A percentile compares a stretch with the other conserved stretches of the same genome.
These are phyloP conservation scores for Colletotrichum musicola DNA, from an alignment of 2,329 filamentous ascomycete genomes.

Conservation along the genomic window DNA sequence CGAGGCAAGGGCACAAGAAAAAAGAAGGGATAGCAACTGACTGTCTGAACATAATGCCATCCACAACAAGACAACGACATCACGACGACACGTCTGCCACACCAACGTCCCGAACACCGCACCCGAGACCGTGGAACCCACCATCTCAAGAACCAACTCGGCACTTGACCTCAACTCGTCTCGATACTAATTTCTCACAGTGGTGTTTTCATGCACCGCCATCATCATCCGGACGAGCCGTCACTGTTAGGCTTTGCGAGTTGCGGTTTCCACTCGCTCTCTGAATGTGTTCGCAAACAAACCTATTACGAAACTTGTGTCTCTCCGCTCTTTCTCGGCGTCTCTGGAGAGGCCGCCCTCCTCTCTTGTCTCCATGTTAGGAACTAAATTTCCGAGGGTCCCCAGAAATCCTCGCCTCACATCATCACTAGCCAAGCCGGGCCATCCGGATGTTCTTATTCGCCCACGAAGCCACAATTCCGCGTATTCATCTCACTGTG, in stretches of 20 bases:
- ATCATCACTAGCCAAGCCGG: conserved; percentile 33
- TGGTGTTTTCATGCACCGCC: conserved; percentile 10
- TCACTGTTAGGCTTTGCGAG: background rate
- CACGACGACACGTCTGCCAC: background rate
- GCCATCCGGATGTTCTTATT: conserved; percentile 31
- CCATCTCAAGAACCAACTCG: background rate
- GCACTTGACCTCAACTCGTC: conserved; percentile 25
- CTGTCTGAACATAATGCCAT: no score
- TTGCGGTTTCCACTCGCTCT: background rate
- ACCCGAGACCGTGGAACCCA: conserved; percentile 26
- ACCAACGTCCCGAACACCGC: conserved; percentile 22
- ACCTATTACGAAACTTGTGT: no score
- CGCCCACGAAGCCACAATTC: conserved; percentile 30
- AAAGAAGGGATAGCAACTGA: no score
- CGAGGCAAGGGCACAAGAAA: no score
- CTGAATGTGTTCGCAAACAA: no score
- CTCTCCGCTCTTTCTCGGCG: no score
- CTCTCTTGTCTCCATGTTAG: background rate
- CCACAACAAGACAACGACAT: no score
- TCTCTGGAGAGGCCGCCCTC: conserved; percentile 6
- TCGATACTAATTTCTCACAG: conserved; percentile 18
- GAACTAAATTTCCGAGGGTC: conserved; percentile 11
- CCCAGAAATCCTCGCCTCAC: conserved; percentile 19
- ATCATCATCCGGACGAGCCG: conserved; percentile 11
- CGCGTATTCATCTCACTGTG: conserved; percentile 25